Base-by-base conservation (phyloP, 2,329 filamentous ascomycete genomes). In the Aspergillus texensis region DNA sequence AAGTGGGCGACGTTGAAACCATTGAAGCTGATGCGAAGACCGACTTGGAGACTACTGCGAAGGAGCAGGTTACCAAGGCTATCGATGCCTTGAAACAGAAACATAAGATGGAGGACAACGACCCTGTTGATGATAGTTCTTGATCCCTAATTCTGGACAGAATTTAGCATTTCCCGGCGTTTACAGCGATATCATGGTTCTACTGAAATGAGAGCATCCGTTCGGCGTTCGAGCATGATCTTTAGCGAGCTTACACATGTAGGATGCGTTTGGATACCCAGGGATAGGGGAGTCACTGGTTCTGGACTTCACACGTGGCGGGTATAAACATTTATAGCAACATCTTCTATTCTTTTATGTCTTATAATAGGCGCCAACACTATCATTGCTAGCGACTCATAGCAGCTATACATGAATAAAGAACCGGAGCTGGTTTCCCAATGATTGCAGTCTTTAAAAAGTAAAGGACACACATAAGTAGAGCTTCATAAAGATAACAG, bases 21-120 rank as follows among this genome's bases (percentile, higher is more conserved):
- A 83, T 95, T 34, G 86, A 91, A 71, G 85, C 90, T 26, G 86
- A 88, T 32, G 86, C 87, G 61, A 86, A 88, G 62, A 86, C 86
- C 67, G 85, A 85, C 55, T 93, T 93, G 85, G 91, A 96, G 79
- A 88, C 85, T 69, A 85, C 92, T 71, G 94, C 93, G 16, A 86
- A 84, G 21, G 86, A 89, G 52, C 93, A 97, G 79, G 94, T 97
- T 4, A 87, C 89, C 64, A 88, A 85, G 70, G 93, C 93, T 19
- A 83, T 97, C 58, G 84, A 74, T 30, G 62, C 65, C 16, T 65
- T 80, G 28, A 71, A 68, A 57, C 70, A 71, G 39, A 66, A 64
- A 55, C 65, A 69, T 61, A 60, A 65, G 46, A 60, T 60, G 41
- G 68, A 67, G 45, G 68, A 68, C 36, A 62, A 61, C 57, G 61